Base-by-base conservation (phyloP, 192 early-diverging fungal species). In the Entomortierella chlamydospora region DNA sequence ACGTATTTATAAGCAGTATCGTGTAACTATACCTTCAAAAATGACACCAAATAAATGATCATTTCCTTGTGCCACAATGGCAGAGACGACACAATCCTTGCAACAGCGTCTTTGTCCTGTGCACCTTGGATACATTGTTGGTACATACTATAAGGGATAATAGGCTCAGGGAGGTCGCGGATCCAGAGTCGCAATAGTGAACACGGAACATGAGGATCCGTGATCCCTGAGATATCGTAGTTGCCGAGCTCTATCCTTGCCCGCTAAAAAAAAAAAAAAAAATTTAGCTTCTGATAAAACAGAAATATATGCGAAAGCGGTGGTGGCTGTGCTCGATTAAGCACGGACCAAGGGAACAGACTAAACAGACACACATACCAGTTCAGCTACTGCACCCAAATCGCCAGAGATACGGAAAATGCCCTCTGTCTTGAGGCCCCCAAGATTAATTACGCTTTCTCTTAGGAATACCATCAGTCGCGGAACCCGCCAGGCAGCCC, bases 321-420 rank as follows among this genome's bases (percentile, higher is more conserved):
- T 30, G 7, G 42, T 39, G 29, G 25, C 26, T 61, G 68, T 57
- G 49, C 68, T 34, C 25, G 18, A 49, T 30, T 25, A 29, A 53
- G 68, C 68, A 70, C 68, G 45, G 68, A 33, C 58, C 68, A 61
- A 42, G 23, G 25, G 25, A 45, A 10, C 23, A 57, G 50, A 15
- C 23, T 56, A 15, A 43, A 23, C 11, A 23, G 33, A 34, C 2
- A 56, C 54, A 41, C 62, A 87, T 88, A 72, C 78, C 72, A 88
- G 70, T 60, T 89, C 93, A 23, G 94, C 90, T 12, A 99, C 95
- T 25, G 86, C 84, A 55, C 97, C 96, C 30, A 89, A 90, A 80
- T 98, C 95, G 25, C 95, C 97, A 23, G 97, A 95, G 17, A 99
- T 94, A 61, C 97, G 90, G 81, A 99, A 99, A 57, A 99, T 96